Conservation (phyloP, 2,329 filamentous ascomycete species). For the Arthroderma uncinatum region DNA sequence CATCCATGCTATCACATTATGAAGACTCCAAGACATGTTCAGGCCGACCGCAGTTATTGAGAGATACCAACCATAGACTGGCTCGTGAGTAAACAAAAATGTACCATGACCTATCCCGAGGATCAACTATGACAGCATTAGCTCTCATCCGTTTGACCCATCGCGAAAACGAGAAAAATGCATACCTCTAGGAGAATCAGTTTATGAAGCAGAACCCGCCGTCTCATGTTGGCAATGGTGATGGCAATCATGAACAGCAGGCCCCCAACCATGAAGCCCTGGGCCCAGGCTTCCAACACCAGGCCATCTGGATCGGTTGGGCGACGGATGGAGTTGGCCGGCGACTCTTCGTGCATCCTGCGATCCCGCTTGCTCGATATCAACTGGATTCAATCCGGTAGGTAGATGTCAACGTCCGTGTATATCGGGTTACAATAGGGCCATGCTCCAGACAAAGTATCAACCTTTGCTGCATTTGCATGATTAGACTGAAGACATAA, state of each 20-base stretch:
- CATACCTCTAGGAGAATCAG: constrained; percentile 41
- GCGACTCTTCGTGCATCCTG: not conserved
- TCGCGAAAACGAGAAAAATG: not conserved
- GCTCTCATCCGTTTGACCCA: not conserved
- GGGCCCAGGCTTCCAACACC: constrained; percentile 39
- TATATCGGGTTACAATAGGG: not conserved
- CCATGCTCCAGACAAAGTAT: not conserved
- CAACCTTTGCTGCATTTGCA: not conserved
- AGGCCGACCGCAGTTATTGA: constrained; percentile 50
- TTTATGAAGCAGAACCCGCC: constrained; percentile 39
- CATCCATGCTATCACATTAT: constrained; percentile 58
- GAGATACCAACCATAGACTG: constrained; percentile 53
- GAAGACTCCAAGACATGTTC: constrained; percentile 52
- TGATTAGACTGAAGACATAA: not conserved
- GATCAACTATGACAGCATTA: constrained; percentile 34
- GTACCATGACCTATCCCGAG: constrained; percentile 48
- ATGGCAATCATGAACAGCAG: constrained; percentile 41
- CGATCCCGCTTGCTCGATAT: not conserved
- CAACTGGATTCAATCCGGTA: not conserved
- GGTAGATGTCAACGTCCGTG: not conserved
- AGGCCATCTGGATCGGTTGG: constrained; percentile 24
- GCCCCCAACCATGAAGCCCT: constrained; percentile 41
- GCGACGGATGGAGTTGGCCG: constrained; percentile 6
- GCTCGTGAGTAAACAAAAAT: constrained; percentile 47
- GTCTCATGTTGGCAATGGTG: constrained; percentile 41